A percentile compares a stretch with the other conserved stretches of the same genome.
Evolutionary conservation across 1,139 yeast species (phyloP).

Genomic region (Geotrichum aggregatum): DNA sequence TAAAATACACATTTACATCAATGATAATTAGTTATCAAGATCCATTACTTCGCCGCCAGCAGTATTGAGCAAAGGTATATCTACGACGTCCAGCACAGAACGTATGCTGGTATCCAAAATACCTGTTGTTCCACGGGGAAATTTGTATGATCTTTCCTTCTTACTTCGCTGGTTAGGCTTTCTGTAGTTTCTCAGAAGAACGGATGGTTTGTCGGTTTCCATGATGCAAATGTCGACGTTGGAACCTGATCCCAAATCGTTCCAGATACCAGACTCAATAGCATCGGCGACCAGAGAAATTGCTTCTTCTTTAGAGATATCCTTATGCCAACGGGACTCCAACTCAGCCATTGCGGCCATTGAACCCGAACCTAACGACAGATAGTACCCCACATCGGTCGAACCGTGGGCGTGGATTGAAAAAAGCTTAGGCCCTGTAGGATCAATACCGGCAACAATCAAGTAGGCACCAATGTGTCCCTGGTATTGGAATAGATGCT

Average conservation of each 20-base stretch:
- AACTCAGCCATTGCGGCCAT: slow-evolving; percentile 97
- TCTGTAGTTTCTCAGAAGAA: slow-evolving; percentile 75
- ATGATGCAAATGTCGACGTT: slow-evolving; percentile 95
- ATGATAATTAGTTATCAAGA: slow-evolving; percentile 53
- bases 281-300: slow-evolving; percentile 86
- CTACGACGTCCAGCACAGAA: slow-evolving; percentile 66
- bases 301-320: slow-evolving; percentile 80
- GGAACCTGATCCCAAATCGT: slow-evolving; percentile 97
- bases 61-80: slow-evolving; percentile 45
- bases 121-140: slow-evolving; percentile 88
- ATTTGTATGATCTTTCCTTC: slow-evolving; percentile 79
- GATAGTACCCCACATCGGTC: slow-evolving; percentile 90
- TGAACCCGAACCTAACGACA: slow-evolving; percentile 94
- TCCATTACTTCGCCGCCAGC: slow-evolving; percentile 59
- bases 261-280: slow-evolving; percentile 97
- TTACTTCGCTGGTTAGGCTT: slow-evolving; percentile 84
- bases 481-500: slow-evolving; percentile 91
- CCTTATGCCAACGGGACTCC: slow-evolving; percentile 80
- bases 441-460: slow-evolving; percentile 95
- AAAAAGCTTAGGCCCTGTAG: slow-evolving; percentile 89
- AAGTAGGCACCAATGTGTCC: slow-evolving; percentile 96
- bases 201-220: slow-evolving; percentile 81
- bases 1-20: slow-evolving; percentile 1
- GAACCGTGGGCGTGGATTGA: slow-evolving; percentile 97
- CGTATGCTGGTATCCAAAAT: slow-evolving; percentile 61